A percentile compares a stretch with the other conserved stretches of the same genome.
Conservation (phyloP, 306 rosid species). For the Senna tora region DNA sequence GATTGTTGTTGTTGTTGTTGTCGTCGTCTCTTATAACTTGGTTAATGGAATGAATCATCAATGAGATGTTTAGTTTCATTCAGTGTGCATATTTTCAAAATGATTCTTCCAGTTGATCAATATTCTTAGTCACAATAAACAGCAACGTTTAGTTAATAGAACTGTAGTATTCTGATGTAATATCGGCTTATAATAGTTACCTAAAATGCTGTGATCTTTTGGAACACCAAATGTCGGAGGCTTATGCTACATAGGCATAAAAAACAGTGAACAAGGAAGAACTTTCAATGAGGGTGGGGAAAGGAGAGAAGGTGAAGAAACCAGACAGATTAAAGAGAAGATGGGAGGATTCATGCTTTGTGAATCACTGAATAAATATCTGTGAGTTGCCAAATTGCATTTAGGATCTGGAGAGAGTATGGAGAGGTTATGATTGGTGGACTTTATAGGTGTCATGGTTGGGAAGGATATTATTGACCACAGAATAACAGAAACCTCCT, state of each 20-base stretch:
- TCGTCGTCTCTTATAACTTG: constrained; percentile 20
- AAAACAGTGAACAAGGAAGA: neutral
- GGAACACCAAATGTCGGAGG: neutral
- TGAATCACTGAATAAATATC: neutral
- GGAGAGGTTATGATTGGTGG: neutral
- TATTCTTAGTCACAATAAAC: neutral
- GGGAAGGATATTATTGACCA: neutral
- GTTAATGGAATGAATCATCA: constrained; percentile 25
- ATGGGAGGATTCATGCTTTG: neutral
- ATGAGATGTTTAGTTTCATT: constrained; percentile 24
- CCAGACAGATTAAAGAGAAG: neutral
- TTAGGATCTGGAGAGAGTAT: constrained; percentile 8
- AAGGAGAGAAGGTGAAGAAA: neutral
- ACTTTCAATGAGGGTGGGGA: neutral
- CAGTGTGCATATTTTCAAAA: neutral
- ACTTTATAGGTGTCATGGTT: neutral
- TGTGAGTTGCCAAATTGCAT: neutral
- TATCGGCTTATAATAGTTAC: constrained; percentile 12
- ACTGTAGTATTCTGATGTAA: neutral
- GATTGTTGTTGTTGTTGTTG: too few relatives aligned
- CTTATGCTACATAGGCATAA: neutral
- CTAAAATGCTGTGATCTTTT: constrained; percentile 2
- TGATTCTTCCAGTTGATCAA: neutral
- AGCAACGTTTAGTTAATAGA: neutral
- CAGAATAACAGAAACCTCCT: neutral